Base-by-base conservation (phyloP, 306 rosid species). In the Pyrus communis region DNA sequence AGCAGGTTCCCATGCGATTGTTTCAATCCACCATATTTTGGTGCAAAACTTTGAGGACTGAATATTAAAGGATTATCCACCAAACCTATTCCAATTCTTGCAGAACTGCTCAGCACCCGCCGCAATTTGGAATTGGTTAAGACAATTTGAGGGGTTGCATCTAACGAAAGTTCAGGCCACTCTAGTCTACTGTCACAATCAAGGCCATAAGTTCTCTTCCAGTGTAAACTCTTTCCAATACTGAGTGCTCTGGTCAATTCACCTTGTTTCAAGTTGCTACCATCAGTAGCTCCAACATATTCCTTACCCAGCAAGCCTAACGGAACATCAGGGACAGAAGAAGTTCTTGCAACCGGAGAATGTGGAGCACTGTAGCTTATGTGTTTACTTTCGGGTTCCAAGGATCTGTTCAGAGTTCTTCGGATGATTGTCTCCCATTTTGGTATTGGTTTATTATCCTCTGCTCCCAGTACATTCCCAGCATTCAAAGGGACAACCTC, bases 401-500 rank as follows among this genome's bases (percentile, higher is more conserved):
- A 80, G 63, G 97, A 89, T 66, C 83, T 91, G 85, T 95, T 90
- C 30, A 95, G 82, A 55, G 93, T 89, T 84, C 84, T 87, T 77
- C 99, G 78, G 79, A 95, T 90, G 82, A 92, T 89, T 62, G 89
- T 87, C 84, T 95, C 99, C 99, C 99, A 95, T 80, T 92, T 92
- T n/a, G 69, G 85, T 42, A 92, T 90, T 0, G 99, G 97, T 45
- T 81, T 80, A 62, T 79, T 89, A 77, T 95, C 97, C 67, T 95
- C 99, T 62, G 97, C 97, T 81, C 99, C 99, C 4, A 95, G 67
- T 31, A 95, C 97, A 69, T 95, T 95, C 71, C 96, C 99, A 25
- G 99, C 99, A 82, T 81, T 95, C 80, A 95, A 83, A 81, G 99
- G 99, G 78, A 95, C 97, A 18, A 95, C 92, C 84, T 95, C 99